Percentiles rank a stretch among this genome's conserved stretches.
Conservation (phyloP, 768 basidiomycete species). For the Antrodiella citrinella region DNA sequence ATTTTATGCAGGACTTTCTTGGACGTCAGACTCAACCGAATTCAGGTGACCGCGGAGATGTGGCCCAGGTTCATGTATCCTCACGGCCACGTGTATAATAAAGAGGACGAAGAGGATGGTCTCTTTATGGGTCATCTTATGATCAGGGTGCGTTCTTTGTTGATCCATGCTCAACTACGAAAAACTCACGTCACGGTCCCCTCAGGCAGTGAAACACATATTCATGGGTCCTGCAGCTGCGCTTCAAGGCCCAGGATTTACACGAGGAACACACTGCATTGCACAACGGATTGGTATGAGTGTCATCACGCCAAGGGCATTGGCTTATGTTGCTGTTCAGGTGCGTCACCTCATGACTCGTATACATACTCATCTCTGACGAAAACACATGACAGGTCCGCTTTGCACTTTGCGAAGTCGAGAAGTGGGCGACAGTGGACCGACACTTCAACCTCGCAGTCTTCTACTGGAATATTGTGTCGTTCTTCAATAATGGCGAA, state of each 20-base stretch:
- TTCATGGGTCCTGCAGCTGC: not conserved
- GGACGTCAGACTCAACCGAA: not conserved
- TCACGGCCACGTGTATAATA: constrained; percentile 1
- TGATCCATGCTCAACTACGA: no score
- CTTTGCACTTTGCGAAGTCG: no score
- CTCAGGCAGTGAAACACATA: constrained; percentile 2
- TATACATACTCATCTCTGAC: not conserved
- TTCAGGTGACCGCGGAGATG: not conserved
- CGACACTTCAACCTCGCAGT: not conserved
- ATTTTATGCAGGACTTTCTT: not conserved
- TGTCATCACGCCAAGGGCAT: not conserved
- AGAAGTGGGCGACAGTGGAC: not conserved
- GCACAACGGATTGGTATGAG: constrained; percentile 1
- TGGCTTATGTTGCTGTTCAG: constrained; percentile 3
- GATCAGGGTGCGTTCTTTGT: not conserved
- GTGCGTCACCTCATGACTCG: not conserved
- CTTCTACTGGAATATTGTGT: constrained; percentile 5
- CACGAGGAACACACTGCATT: no score
- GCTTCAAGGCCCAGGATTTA: not conserved
- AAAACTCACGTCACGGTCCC: no score
- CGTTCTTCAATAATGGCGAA: not conserved
- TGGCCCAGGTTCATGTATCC: constrained; percentile 3
- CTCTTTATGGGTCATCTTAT: constrained; percentile 1
- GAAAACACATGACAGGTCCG: no score
- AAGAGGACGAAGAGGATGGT: not conserved